Base-by-base conservation (phyloP, 1,284 basidiomycete genomes). In the Caloboletus firmus region DNA sequence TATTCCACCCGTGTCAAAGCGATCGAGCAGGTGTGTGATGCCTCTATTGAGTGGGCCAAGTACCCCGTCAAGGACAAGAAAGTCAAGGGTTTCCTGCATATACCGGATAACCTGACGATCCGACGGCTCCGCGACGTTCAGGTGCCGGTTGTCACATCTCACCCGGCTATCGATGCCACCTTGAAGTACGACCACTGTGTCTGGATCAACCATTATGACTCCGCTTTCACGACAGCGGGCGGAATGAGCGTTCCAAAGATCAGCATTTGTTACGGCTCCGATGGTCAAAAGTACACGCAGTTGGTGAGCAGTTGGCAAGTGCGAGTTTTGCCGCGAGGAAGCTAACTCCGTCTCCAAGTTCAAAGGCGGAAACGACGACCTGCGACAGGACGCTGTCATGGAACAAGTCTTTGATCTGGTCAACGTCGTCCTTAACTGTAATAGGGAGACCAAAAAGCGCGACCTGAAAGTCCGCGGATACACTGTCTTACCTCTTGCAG, bases 311-410 rank as follows among this genome's bases (percentile, higher is more conserved):
- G 11, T 34, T 37, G 15, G 22, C 30, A 17, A 44, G 35, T 22
- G 15, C n/a, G 17, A 10, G 13, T 43, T 31, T 34, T 12, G 10
- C 36, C 26, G 4, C 20, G 24, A 32, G 26, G 31, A 41, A 39
- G 42, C 37, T 58, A 36, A 58, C 28, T 24, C 4, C 17, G 24
- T 44, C 59, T 31, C 6, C 32, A 40, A 98, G 93, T 97, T 95
- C 77, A 99, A 99, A 71, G 91, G 92, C 12, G 87, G 87, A 4
- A 82, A 87, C 18, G 95, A 98, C 62, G 96, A 99, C 65, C 73
- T 97, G 32, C 85, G 96, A 30, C 97, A 99, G 72, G 96, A 99
- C 68, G 95, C 96, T 1, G 93, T 99, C 44, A 98, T 99, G 95
- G 94, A 98, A 67, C 97, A 99, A 72, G 93, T 98, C 2, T 99